phyloP scores from a whole-genome alignment of 192 early-diverging fungal genomes.

The Geosiphon pyriformis region DNA sequence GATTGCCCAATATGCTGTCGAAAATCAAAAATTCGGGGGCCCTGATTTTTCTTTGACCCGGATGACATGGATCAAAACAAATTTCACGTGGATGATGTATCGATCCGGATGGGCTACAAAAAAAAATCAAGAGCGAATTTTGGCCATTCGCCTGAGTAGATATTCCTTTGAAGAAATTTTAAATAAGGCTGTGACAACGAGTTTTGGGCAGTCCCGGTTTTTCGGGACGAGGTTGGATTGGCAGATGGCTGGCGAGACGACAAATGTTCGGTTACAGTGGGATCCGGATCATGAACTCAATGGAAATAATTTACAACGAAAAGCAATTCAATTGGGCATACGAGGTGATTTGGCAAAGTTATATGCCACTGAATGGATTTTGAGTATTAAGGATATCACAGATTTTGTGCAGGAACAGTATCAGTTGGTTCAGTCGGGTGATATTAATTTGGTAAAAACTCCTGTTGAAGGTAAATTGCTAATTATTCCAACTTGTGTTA shows the following conservation, averaged over 20 bases:
- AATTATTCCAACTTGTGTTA: no score
- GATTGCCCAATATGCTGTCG: conserved; percentile 32
- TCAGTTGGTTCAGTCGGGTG: not conserved
- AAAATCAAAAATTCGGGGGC: conserved; percentile 36
- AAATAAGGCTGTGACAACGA: conserved; percentile 22
- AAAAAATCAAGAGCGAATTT: conserved; percentile 34
- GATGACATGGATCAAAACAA: conserved; percentile 49
- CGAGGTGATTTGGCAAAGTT: conserved; percentile 22
- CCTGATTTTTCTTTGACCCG: conserved; percentile 32
- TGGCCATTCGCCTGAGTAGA: conserved; percentile 29
- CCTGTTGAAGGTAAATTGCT: no score
- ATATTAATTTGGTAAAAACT: conserved; percentile 1
- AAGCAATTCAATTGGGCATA: conserved; percentile 43
- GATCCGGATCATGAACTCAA: conserved; percentile 40
- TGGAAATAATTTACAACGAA: conserved; percentile 27
- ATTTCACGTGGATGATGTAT: conserved; percentile 48
- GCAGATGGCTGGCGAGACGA: conserved; percentile 18
- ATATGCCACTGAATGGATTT: conserved; percentile 26
- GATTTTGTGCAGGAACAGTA: conserved; percentile 23
- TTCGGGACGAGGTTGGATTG: not conserved
- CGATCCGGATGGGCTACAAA: conserved; percentile 42
- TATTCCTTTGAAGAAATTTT: conserved; percentile 31
- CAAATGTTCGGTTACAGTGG: conserved; percentile 40
- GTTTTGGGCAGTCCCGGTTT: conserved; percentile 12
- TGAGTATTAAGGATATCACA: conserved; percentile 43